Conservation (phyloP, 805 yeast species). For the Candida qinlingensis region DNA sequence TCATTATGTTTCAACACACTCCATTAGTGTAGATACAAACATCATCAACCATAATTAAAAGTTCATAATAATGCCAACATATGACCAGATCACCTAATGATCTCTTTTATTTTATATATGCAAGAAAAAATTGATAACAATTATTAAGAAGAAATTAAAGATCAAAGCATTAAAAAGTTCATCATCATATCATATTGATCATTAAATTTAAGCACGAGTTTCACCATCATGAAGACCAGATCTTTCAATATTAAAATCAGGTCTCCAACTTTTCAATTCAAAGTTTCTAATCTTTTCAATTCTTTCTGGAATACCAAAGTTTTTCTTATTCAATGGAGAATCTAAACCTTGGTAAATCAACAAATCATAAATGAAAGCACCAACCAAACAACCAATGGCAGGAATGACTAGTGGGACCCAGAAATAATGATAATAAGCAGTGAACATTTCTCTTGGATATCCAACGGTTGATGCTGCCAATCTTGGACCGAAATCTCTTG, state of each 20-base stretch:
- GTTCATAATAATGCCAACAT: too few species aligned
- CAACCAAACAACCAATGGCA: constrained; percentile 39
- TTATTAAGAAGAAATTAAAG: background rate
- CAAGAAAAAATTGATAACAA: background rate
- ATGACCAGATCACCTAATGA: too few species aligned
- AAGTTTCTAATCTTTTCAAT: constrained; percentile 16
- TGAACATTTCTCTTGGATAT: constrained; percentile 37
- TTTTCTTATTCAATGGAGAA: constrained; percentile 45
- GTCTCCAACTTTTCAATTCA: constrained; percentile 19
- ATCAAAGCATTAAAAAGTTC: background rate
- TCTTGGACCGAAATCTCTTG: constrained; percentile 53
- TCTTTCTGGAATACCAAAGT: constrained; percentile 19
- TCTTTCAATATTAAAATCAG: constrained; percentile 16
- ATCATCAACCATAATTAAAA: too few species aligned
- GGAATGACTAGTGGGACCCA: constrained; percentile 55
- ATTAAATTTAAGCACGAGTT: background rate
- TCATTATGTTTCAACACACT: too few species aligned
- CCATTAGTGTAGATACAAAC: too few species aligned
- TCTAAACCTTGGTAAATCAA: constrained; percentile 47
- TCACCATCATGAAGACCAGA: constrained; percentile 1
- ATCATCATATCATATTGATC: background rate
- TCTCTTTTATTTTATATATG: too few species aligned
- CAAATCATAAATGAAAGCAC: constrained; percentile 47
- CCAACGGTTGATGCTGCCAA: constrained; percentile 44
- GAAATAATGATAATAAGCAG: constrained; percentile 37